Conservation (phyloP, 2,329 filamentous ascomycete species). For the Pseudogymnoascus sp. region DNA sequence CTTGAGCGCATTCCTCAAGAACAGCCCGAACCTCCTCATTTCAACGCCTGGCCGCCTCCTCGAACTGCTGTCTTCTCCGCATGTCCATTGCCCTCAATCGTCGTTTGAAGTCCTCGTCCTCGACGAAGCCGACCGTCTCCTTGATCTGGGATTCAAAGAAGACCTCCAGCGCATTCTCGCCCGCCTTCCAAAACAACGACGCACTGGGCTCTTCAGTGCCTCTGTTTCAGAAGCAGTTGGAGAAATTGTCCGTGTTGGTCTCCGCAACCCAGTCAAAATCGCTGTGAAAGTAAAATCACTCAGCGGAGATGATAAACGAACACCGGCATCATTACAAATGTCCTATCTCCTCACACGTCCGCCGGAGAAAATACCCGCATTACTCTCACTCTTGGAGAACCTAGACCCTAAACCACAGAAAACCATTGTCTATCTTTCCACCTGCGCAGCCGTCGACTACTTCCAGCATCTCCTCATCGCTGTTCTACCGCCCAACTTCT, state of each 20-base stretch:
- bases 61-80: conserved; percentile 76
- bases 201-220: conserved; percentile 90
- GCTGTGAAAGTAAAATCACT: conserved; percentile 83
- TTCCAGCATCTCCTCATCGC: conserved; percentile 73
- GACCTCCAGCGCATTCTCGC: conserved; percentile 81
- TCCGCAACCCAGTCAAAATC: conserved; percentile 92
- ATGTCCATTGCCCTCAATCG: conserved; percentile 81
- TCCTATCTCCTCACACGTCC: conserved; percentile 71
- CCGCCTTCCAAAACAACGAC: conserved; percentile 81
- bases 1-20: conserved; percentile 73
- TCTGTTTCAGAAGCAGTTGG: conserved; percentile 93
- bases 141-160: conserved; percentile 91
- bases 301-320: conserved; percentile 75
- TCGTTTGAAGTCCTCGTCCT: conserved; percentile 89
- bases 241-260: conserved; percentile 83
- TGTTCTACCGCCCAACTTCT: conserved; percentile 62
- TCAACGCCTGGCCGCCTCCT: conserved; percentile 86
- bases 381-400: conserved; percentile 63
- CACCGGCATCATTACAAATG: conserved; percentile 89
- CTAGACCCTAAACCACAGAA: conserved; percentile 73
- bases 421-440: conserved; percentile 86
- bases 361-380: conserved; percentile 70
- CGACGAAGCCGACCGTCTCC: conserved; percentile 86
- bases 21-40: conserved; percentile 82
- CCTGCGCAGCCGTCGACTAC: conserved; percentile 92